Evolutionary conservation across 352 stramenopile genomes (phyloP), one percentile per base, ranked within the genome.

Genomic region (Phytophthora fragariae): DNA sequence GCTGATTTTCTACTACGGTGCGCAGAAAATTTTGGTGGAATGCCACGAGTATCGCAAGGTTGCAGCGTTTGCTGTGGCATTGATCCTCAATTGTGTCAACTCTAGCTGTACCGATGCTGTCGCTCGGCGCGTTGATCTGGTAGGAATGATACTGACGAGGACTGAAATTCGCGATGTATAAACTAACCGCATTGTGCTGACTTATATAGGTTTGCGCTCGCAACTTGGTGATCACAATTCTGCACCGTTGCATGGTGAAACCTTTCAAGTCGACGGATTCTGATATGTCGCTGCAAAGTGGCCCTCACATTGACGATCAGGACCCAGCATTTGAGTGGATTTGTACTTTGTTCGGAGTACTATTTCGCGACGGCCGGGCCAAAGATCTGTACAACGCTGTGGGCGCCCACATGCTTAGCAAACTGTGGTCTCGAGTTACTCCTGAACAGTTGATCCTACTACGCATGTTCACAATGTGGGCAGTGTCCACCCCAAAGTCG

Each of bases 251-350:
- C 39, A 81, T 96, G 39, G 70, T 79, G 10, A 82, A 85, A 19
- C 76, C 78, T 21, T 41, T 50, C 17, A 75, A 62, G 0, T 62
- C 41, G 0, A 33, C 46, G 11, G n/a, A 61, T 21, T 57, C 58
- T 31, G 41, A 66, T 61, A 37, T 41, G 24, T 56, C 50, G 24
- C 14, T 69, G 35, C 37, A 47, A 2, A 60, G 24, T 58, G 62
- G 17, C 2, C 15, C 21, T 15, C 65, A 75, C 5, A 64, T 84
- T 41, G 76, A 90, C 62, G 65, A 84, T 3, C 39, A 85, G 15
- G 87, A 95, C 37, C 81, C 87, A 21, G 87, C 87, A 21, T 93
- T 94, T 24, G 89, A 95, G 63, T 95, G 89, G 89, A 88, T 95
- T 29, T 89, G 76, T 37, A 60, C 88, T 47, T 49, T 94, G 6